Evolutionary conservation across 331 rosid genomes (phyloP), one percentile per base, ranked within the genome.

Genomic region (Pyracantha coccinea): DNA sequence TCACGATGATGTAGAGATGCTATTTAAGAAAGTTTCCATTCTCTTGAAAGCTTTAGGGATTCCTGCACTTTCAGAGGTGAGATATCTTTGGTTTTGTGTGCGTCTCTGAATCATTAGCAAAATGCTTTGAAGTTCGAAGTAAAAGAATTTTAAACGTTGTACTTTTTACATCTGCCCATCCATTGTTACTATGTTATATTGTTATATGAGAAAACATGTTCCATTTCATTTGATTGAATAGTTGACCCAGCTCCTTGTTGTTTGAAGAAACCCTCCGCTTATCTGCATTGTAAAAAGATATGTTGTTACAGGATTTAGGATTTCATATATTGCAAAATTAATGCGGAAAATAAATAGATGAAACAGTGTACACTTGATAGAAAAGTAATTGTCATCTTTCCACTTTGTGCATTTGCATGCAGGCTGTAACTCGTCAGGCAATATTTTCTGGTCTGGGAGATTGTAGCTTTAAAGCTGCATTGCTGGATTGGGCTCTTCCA

Each of bases 371-470:
- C 33, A 14, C 31, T 15, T 55, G 32, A 55, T 9, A 25, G n/a
- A 12, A 60, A 60, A 14, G 19, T 60, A 24, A 13, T 60, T 60
- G 16, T 71, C 21, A 31, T 29, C 52, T 41, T 76, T 55, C 27
- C 52, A 54, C 19, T 69, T 50, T 20, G 25, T 73, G n/a, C 47
- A 44, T 75, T 25, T 73, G 58, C 66, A 76, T 87, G 88, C 93
- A 94, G 99, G 88, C 89, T 80, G 96, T 94, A 47, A 90, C 93
- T 75, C 97, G 90, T 15, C 93, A 94, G 82, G 90, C 99, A 70
- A 83, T 90, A 81, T 86, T 78, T 86, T 71, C 86, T 80, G 96
- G 97, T 77, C 75, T 75, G 77, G 83, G 78, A 79, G 92, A 90
- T 78, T 68, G 82, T 74, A 78, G 86, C 81, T 68, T 57, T 38